Evolutionary conservation across 257 asterid genomes (phyloP), one percentile per base, ranked within the genome.

Genomic region (Lantana camara): DNA sequence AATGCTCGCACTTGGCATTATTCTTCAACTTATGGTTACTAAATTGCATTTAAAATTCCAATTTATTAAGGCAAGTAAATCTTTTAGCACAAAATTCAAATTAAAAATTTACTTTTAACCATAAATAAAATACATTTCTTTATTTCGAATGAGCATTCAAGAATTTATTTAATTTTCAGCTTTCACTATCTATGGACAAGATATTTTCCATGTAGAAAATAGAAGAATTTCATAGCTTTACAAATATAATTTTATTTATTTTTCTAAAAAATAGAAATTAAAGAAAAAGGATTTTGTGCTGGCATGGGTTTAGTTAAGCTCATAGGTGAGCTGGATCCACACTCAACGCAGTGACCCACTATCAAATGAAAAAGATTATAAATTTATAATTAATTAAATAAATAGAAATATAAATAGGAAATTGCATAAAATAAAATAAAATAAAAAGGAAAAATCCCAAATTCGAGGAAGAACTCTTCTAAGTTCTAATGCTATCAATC

Each of bases 261-360:
- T n/a, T 1, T 4, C 3, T 3, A 14, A 48, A 14, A 57, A 49
- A n/a, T n/a, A n/a, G 9, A 47, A n/a, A n/a, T n/a, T n/a, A n/a
- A n/a, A n/a, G n/a, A n/a, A n/a, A n/a, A n/a, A n/a, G n/a, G n/a
- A 27, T 20, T 46, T 67, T 62, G n/a, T 63, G 90, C 78, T 83
- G 86, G 80, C 80, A 83, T 80, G 86, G 93, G 92, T 85, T 62
- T 71, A 8, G 68, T 73, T 75, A 70, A 71, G 67, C 74, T 73
- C 80, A 52, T 49, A 63, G 62, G 57, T 87, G 93, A 87, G 93
- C 90, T 85, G 95, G 85, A 85, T 79, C 89, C 96, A 85, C 83
- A 66, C 85, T 65, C 72, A 30, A 67, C 64, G 76, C 61, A 66
- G 72, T 76, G 84, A 73, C 82, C 82, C 87, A 77, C 85, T 64